phyloP scores from a whole-genome alignment of 2,329 filamentous ascomycete species.

The Hypoxylon sp. region DNA sequence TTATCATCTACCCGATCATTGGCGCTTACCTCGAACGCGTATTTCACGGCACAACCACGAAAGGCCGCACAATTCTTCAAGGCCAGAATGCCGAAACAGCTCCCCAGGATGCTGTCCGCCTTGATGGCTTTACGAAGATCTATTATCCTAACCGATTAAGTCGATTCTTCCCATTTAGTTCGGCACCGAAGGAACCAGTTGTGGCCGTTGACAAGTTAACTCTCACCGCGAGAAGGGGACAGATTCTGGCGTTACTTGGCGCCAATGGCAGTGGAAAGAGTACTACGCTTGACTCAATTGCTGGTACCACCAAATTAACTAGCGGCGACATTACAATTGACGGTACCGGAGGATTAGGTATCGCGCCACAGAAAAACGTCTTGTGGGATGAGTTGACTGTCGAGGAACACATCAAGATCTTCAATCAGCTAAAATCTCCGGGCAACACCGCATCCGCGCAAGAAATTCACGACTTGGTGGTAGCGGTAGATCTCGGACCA shows the following conservation, averaged over 20 bases:
- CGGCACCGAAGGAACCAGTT: slow-evolving; percentile 73
- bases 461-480: slow-evolving; percentile 74
- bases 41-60: slow-evolving; percentile 81
- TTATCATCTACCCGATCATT: slow-evolving; percentile 81
- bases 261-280: slow-evolving; percentile 94
- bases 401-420: slow-evolving; percentile 85
- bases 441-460: slow-evolving; percentile 68
- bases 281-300: slow-evolving; percentile 89
- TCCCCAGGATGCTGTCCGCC: slow-evolving; percentile 72
- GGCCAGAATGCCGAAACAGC: slow-evolving; percentile 49
- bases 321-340: slow-evolving; percentile 83
- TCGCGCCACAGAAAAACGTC: slow-evolving; percentile 94
- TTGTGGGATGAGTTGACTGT: slow-evolving; percentile 92
- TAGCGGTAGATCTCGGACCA: slow-evolving; percentile 78
- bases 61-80: slow-evolving; percentile 68
- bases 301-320: slow-evolving; percentile 83
- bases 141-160: slow-evolving; percentile 78
- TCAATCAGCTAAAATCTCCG: slow-evolving; percentile 84
- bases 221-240: slow-evolving; percentile 79
- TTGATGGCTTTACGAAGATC: slow-evolving; percentile 82
- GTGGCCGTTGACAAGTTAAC: slow-evolving; percentile 83
- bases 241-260: slow-evolving; percentile 88
- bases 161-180: slow-evolving; percentile 63
- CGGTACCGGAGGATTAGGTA: slow-evolving; percentile 82
- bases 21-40: slow-evolving; percentile 80